Conservation (phyloP, 208 protist genomes). For the Leishmania amazonensis region DNA sequence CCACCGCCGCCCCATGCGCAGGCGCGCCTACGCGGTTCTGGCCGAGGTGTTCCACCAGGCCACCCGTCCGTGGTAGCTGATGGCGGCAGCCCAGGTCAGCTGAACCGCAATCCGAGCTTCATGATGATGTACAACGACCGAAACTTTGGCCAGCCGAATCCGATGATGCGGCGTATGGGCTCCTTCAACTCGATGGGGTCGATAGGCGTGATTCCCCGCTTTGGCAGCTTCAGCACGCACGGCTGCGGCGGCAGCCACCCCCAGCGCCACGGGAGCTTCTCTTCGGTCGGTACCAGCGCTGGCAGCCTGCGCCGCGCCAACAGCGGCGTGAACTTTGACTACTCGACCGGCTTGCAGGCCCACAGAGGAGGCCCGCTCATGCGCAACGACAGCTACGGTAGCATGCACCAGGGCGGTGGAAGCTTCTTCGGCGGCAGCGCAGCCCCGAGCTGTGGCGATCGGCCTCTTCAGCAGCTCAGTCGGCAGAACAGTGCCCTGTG, state of each 20-base stretch:
- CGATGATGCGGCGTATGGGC: slow-evolving; percentile 15
- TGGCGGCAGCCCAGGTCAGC: not conserved
- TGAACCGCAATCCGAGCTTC: slow-evolving; percentile 23
- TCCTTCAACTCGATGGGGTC: slow-evolving; percentile 15
- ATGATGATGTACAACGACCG: slow-evolving; percentile 34
- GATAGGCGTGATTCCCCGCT: slow-evolving; percentile 9
- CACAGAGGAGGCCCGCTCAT: slow-evolving; percentile 11
- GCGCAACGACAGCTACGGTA: slow-evolving; percentile 23
- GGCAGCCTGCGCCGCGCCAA: slow-evolving; percentile 38
- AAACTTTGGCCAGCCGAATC: slow-evolving; percentile 8
- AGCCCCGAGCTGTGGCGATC: not conserved
- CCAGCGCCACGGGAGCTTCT: slow-evolving; percentile 9
- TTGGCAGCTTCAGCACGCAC: slow-evolving; percentile 8
- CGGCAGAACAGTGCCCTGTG: slow-evolving; percentile 19
- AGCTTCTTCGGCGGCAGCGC: slow-evolving; percentile 19
- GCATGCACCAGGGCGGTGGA: slow-evolving; percentile 13
- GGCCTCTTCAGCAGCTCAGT: slow-evolving; percentile 14
- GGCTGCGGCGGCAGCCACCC: not conserved
- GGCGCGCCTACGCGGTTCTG: not conserved
- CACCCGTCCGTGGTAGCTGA: not conserved
- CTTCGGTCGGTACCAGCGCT: slow-evolving; percentile 18
- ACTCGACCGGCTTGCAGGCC: slow-evolving; percentile 20
- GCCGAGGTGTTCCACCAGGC: not conserved
- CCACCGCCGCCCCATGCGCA: not conserved
- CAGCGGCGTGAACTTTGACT: slow-evolving; percentile 41